Evolutionary conservation across 2,329 filamentous ascomycete genomes (phyloP), one percentile per base, ranked within the genome.

Genomic region (Epichloe baconii): DNA sequence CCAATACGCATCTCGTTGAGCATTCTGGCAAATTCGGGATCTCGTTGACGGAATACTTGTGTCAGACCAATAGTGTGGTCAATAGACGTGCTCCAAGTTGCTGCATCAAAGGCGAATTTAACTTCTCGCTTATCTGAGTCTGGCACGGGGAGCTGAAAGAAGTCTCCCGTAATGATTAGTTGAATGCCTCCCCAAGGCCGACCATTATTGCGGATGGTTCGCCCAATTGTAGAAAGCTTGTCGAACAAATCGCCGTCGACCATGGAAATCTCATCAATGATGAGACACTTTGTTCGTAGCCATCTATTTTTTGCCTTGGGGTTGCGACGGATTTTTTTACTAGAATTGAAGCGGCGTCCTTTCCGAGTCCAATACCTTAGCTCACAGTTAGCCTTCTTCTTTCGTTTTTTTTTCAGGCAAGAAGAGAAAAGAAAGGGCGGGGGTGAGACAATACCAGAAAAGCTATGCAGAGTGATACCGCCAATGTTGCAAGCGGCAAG

Each of bases 251-350:
- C 90, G 1, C 88, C 93, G 60, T 98, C 93, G 4, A 98, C 90
- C 94, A 98, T 98, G 12, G 93, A 97, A 3, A 98, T 83, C 65
- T 98, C 93, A 67, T 98, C 93, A 59, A 98, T 80, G 58, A 98
- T 77, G 23, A 98, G 77, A 12, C 88, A 81, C 62, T 90, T 95
- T 0, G 89, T 95, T 52, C 82, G 80, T 57, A 94, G 70, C 94
- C 94, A 98, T 41, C 91, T 80, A 56, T 82, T 85, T 64, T 86
- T 91, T 21, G 89, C 88, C 64, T 96, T 97, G 17, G 79, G 76
- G 58, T 97, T 96, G 53, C 82, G 80, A 59, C 86, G 85, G 59
- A 98, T 88, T 75, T 96, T 66, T 87, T 93, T 48, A 96, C 79
- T 23, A 98, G 74, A 35, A 85, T 80, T 15, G 81, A 77, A 3